Percentiles rank a stretch among this genome's conserved stretches.
Evolutionary conservation across 352 stramenopile genomes (phyloP).

Genomic region (Globisporangium splendens): DNA sequence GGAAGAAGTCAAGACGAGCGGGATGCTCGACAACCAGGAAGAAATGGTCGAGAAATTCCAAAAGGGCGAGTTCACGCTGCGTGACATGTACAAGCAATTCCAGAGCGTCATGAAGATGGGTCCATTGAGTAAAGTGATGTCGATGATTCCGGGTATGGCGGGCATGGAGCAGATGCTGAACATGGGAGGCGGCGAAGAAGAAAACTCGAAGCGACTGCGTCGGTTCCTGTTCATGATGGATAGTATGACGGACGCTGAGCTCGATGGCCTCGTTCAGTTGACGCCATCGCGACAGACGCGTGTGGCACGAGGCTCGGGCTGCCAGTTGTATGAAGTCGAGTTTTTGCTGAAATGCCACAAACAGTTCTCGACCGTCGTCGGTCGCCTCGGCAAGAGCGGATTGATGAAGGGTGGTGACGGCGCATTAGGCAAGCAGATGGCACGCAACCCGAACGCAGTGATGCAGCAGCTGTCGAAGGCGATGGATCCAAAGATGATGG

Average conservation of each 20-base stretch:
- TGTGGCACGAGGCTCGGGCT: constrained; percentile 91
- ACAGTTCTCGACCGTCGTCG: constrained; percentile 93
- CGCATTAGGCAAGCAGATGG: constrained; percentile 91
- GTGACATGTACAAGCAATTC: constrained; percentile 99
- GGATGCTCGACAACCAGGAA: constrained; percentile 92
- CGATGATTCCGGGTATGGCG: constrained; percentile 96
- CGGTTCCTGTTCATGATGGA: constrained; percentile 99
- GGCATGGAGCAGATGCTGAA: constrained; percentile 89
- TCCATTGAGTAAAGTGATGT: constrained; percentile 97
- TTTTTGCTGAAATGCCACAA: constrained; percentile 96
- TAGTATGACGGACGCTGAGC: constrained; percentile 96
- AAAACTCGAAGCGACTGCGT: constrained; percentile 91
- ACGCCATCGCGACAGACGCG: constrained; percentile 71
- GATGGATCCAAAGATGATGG: constrained; percentile 93
- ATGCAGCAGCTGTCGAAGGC: constrained; percentile 96
- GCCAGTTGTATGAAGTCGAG: constrained; percentile 82
- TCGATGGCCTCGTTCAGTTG: constrained; percentile 90
- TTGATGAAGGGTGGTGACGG: constrained; percentile 90
- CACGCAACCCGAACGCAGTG: constrained; percentile 94
- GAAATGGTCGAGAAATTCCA: constrained; percentile 96
- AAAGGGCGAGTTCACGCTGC: constrained; percentile 96
- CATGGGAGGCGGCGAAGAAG: constrained; percentile 89
- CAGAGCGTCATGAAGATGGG: constrained; percentile 98
- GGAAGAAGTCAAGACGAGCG: constrained; percentile 91
- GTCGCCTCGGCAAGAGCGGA: constrained; percentile 96